phyloP scores from a whole-genome alignment of 352 stramenopile species.

The Lagenidium sp. region DNA sequence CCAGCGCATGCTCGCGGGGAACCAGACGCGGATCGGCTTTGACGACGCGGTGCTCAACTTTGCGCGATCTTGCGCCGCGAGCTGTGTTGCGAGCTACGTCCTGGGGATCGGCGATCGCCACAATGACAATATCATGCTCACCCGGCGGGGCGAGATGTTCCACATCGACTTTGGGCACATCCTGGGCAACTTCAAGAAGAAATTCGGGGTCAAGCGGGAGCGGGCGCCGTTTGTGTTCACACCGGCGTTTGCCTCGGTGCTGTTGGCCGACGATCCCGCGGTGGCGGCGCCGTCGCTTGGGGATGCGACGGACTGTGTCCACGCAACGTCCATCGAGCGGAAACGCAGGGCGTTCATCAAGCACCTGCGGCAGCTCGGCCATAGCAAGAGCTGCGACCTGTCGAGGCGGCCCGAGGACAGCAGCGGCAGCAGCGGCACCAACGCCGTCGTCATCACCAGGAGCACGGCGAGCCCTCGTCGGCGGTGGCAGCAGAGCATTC shows the following conservation, averaged over 20 bases:
- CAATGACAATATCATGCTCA: conserved; percentile 55
- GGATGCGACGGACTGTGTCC: neutral
- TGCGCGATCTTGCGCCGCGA: conserved; percentile 23
- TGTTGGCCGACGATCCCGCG: conserved; percentile 16
- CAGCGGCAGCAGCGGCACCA: no score
- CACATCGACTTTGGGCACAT: conserved; percentile 41
- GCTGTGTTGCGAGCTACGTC: conserved; percentile 33
- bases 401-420: no score
- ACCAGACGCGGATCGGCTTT: conserved; percentile 3
- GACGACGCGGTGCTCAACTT: conserved; percentile 13
- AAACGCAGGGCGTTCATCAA: conserved; percentile 15
- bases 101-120: conserved; percentile 51
- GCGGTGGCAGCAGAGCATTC: conserved; percentile 12
- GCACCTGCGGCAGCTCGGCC: conserved; percentile 12
- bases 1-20: conserved; percentile 2
- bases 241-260: conserved; percentile 16
- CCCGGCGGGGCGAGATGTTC: conserved; percentile 16
- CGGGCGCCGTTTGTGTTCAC: conserved; percentile 21
- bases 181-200: conserved; percentile 27
- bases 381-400: conserved; percentile 19
- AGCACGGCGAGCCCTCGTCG: neutral
- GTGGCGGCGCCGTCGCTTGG: neutral
- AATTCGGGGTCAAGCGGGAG: conserved; percentile 19
- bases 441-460: neutral
- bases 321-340: conserved; percentile 1